These are phyloP conservation scores for Eutrema japonicum DNA, from an alignment of 345 rosid genomes.

Conservation along the genomic window DNA sequence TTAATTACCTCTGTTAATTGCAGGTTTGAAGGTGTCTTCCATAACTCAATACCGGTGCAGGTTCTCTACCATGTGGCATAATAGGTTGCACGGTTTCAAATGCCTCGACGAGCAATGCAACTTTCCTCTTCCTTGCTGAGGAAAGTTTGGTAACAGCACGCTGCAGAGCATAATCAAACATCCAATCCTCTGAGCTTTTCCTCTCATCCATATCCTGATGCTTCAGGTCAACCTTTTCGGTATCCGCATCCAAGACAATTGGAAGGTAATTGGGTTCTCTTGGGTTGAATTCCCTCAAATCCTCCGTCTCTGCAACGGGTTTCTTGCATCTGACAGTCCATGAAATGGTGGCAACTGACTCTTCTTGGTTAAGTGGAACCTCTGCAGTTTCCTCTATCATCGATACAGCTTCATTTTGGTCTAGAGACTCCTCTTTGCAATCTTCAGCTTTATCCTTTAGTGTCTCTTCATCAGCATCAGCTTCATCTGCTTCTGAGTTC, in stretches of 20 bases:
- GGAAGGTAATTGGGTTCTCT: slow-evolving; percentile 83
- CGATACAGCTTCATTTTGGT: slow-evolving; percentile 31
- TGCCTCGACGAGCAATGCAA: slow-evolving; percentile 90
- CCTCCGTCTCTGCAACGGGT: slow-evolving; percentile 43
- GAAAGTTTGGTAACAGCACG: slow-evolving; percentile 77
- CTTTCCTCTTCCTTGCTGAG: slow-evolving; percentile 80
- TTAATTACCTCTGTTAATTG: slow-evolving; percentile 48
- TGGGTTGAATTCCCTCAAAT: slow-evolving; percentile 62
- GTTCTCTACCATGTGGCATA: slow-evolving; percentile 44
- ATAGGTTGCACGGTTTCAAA: slow-evolving; percentile 79
- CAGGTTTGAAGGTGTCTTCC: slow-evolving; percentile 74
- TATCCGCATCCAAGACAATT: slow-evolving; percentile 55
- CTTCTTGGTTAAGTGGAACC: slow-evolving; percentile 40
- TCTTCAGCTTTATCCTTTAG: slow-evolving; percentile 22
- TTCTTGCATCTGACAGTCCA: slow-evolving; percentile 53
- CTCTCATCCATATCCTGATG: slow-evolving; percentile 74
- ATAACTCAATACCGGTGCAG: slow-evolving; percentile 51
- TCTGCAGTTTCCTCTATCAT: slow-evolving; percentile 25
- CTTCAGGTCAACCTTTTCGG: slow-evolving; percentile 77
- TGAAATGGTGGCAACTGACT: slow-evolving; percentile 35
- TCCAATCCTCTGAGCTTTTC: slow-evolving; percentile 90
- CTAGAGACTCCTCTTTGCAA: slow-evolving; percentile 34
- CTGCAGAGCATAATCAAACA: slow-evolving; percentile 84
- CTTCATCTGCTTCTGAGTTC: slow-evolving; percentile 31
- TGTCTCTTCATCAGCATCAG: slow-evolving; percentile 31